Percentiles rank a stretch among this genome's conserved stretches.
phyloP scores from a whole-genome alignment of 345 rosid species.

The Gossypium bickii region DNA sequence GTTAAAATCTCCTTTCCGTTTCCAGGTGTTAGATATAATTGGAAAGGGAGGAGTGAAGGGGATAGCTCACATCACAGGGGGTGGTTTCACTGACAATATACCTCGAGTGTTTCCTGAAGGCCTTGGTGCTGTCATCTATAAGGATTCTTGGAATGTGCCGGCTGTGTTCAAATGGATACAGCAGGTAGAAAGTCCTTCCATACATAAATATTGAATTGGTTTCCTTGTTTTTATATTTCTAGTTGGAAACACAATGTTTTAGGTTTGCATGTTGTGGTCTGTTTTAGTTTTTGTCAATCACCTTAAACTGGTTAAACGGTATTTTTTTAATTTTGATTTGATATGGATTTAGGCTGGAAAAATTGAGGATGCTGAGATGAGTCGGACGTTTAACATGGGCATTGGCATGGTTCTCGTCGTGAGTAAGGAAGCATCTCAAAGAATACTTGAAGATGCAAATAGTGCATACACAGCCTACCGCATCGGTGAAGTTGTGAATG shows the following conservation, averaged over 20 bases:
- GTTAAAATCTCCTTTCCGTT: neutral
- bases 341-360: slow-evolving; percentile 50
- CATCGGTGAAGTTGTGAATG: slow-evolving; percentile 66
- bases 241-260: neutral
- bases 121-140: slow-evolving; percentile 62
- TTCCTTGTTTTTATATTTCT: neutral
- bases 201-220: neutral
- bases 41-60: slow-evolving; percentile 86
- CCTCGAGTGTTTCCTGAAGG: slow-evolving; percentile 83
- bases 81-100: slow-evolving; percentile 88
- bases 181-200: slow-evolving; percentile 43
- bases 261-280: neutral
- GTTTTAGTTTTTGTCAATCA: neutral
- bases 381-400: slow-evolving; percentile 87
- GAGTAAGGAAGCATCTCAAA: slow-evolving; percentile 50
- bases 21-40: slow-evolving; percentile 61
- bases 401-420: slow-evolving; percentile 84
- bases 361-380: slow-evolving; percentile 82
- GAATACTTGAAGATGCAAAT: slow-evolving; percentile 46
- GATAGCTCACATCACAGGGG: slow-evolving; percentile 87
- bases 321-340: neutral
- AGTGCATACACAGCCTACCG: slow-evolving; percentile 43
- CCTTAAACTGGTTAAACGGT: neutral
- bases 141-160: slow-evolving; percentile 70
- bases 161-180: slow-evolving; percentile 84